Evolutionary conservation across 2,329 filamentous ascomycete genomes (phyloP).

Genomic region (Colletotrichum noveboracense): DNA sequence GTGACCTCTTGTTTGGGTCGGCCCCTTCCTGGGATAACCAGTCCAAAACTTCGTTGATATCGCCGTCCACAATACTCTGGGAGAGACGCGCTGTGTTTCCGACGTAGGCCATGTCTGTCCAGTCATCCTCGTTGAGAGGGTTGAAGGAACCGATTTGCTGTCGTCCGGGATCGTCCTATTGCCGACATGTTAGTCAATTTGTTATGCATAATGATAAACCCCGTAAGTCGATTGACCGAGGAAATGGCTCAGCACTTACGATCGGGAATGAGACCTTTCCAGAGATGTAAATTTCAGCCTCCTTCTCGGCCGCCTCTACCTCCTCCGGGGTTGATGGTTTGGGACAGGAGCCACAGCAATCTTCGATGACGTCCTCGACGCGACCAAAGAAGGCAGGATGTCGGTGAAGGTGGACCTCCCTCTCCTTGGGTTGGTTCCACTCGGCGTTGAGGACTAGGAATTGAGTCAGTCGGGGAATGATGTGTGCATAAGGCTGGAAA

Average conservation of each 20-base stretch:
- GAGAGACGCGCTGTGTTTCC: constrained; percentile 79
- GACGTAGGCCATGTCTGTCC: constrained; percentile 91
- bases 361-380: constrained; percentile 74
- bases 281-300: constrained; percentile 77
- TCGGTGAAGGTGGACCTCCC: constrained; percentile 79
- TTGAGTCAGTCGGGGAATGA: not conserved
- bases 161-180: constrained; percentile 74
- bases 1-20: constrained; percentile 76
- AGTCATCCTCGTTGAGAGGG: constrained; percentile 80
- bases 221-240: not conserved
- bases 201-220: not conserved
- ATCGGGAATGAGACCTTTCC: constrained; percentile 77
- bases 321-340: constrained; percentile 73
- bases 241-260: not conserved
- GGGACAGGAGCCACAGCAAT: constrained; percentile 85
- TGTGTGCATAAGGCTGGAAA: not conserved
- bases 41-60: constrained; percentile 72
- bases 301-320: constrained; percentile 71
- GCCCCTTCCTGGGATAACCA: constrained; percentile 73
- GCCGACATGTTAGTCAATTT: not conserved
- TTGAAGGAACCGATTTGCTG: constrained; percentile 77
- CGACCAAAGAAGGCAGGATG: constrained; percentile 87
- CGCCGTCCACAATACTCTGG: constrained; percentile 79
- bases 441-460: constrained; percentile 75
- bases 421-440: constrained; percentile 80